A percentile compares a stretch with the other conserved stretches of the same genome.
Conservation (phyloP, 108 stramenopile species). For the Skeletonema grethae region DNA sequence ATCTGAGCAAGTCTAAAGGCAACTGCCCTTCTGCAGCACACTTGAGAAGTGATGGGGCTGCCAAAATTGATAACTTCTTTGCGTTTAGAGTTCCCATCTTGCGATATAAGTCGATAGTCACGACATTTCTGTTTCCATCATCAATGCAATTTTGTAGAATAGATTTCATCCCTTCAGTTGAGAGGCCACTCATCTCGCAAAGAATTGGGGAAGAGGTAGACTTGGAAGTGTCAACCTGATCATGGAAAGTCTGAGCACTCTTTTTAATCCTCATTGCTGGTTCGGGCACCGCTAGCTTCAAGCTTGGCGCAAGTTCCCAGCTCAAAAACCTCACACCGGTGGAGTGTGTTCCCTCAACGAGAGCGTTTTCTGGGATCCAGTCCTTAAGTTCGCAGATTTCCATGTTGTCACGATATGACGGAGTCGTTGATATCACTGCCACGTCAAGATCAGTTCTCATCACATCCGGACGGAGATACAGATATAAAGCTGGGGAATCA, state of each 20-base stretch:
- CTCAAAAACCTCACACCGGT: constrained; percentile 44
- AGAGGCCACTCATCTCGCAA: constrained; percentile 46
- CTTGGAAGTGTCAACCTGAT: constrained; percentile 8
- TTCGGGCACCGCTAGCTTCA: constrained; percentile 35
- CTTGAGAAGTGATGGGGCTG: constrained; percentile 50
- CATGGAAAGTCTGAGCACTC: constrained; percentile 27
- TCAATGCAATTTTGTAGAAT: constrained; percentile 39
- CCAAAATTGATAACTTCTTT: constrained; percentile 51
- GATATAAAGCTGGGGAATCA: constrained; percentile 28
- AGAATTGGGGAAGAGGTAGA: constrained; percentile 21
- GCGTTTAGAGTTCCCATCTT: constrained; percentile 42
- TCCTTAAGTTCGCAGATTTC: constrained; percentile 43
- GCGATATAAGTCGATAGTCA: constrained; percentile 44
- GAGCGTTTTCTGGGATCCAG: constrained; percentile 50
- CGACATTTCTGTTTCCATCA: not conserved
- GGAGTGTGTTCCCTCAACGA: constrained; percentile 15
- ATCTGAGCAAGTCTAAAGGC: constrained; percentile 33
- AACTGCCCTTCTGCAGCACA: constrained; percentile 51
- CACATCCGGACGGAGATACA: constrained; percentile 44
- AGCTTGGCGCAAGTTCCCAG: constrained; percentile 30
- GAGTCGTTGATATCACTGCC: constrained; percentile 42
- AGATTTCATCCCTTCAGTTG: constrained; percentile 31
- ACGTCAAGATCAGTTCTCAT: constrained; percentile 43
- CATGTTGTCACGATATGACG: constrained; percentile 35
- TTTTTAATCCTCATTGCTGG: constrained; percentile 34